Percentiles rank a stretch among this genome's conserved stretches.
Evolutionary conservation across 2,329 filamentous ascomycete species (phyloP).

Genomic region (Fusarium sp.): DNA sequence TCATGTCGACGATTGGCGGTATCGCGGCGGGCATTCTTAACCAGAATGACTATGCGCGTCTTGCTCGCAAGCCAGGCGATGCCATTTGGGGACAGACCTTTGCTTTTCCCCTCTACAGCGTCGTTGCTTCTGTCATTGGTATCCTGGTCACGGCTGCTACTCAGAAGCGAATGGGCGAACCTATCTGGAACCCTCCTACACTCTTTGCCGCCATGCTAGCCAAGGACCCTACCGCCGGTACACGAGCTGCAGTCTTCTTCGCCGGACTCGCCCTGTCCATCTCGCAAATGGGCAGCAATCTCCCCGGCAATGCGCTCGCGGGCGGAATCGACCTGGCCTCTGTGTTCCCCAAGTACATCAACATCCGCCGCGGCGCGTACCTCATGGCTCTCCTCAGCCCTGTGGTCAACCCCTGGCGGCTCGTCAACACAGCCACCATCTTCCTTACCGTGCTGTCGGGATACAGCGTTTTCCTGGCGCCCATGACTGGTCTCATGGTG

Average conservation of each 20-base stretch:
- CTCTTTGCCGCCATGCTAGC: conserved; percentile 53
- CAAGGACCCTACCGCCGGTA: conserved; percentile 51
- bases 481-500: conserved; percentile 58
- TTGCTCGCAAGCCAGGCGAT: conserved; percentile 51
- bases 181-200: conserved; percentile 57
- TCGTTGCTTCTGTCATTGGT: conserved; percentile 55
- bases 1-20: conserved; percentile 55
- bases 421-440: conserved; percentile 55
- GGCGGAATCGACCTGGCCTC: conserved; percentile 58
- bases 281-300: conserved; percentile 56
- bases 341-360: conserved; percentile 55
- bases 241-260: conserved; percentile 57
- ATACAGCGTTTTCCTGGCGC: conserved; percentile 56
- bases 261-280: conserved; percentile 54
- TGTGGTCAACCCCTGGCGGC: conserved; percentile 56
- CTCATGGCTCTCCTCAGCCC: conserved; percentile 54
- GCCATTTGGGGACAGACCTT: conserved; percentile 55
- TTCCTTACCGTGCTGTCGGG: conserved; percentile 55
- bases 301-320: conserved; percentile 55
- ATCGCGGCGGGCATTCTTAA: conserved; percentile 58
- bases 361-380: conserved; percentile 57
- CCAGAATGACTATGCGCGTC: conserved; percentile 57
- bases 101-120: conserved; percentile 55
- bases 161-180: conserved; percentile 54
- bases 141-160: conserved; percentile 59